Evolutionary conservation across 331 rosid species (phyloP).

Genomic region (Cucumis variabilis): DNA sequence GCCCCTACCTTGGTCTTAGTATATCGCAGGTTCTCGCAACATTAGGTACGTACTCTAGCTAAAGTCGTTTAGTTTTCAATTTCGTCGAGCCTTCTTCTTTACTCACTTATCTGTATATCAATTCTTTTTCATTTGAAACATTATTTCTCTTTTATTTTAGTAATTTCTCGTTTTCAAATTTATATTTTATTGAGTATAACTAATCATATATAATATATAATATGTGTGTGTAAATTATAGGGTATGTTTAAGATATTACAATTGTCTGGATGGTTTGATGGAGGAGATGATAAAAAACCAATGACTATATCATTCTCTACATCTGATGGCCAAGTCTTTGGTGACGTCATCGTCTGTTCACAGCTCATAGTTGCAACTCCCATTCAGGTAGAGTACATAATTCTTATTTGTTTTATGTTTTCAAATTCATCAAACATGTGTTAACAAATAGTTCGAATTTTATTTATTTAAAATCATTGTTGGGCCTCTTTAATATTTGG

Average conservation of each 20-base stretch:
- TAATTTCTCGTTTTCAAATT: no score
- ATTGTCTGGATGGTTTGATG: constrained; percentile 46
- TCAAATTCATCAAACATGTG: no score
- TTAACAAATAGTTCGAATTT: no score
- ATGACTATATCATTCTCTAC: constrained; percentile 26
- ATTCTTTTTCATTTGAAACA: no score
- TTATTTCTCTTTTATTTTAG: no score
- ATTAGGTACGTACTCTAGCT: constrained; percentile 43
- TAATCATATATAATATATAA: no score
- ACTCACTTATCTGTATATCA: no score
- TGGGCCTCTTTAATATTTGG: no score
- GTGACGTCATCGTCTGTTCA: constrained; percentile 46
- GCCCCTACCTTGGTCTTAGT: constrained; percentile 61
- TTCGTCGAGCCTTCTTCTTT: not conserved
- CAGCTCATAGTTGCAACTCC: constrained; percentile 54
- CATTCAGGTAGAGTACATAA: constrained; percentile 41
- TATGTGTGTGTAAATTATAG: not conserved
- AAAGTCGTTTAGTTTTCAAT: no score
- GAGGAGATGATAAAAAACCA: not conserved
- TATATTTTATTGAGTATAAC: no score
- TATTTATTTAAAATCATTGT: no score
- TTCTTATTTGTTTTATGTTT: no score
- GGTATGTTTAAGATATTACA: constrained; percentile 58
- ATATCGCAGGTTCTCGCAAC: constrained; percentile 55
- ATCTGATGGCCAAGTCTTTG: constrained; percentile 49